Base-by-base conservation (phyloP, 2,329 filamentous ascomycete genomes). In the Ceratocystiopsis sp. region DNA sequence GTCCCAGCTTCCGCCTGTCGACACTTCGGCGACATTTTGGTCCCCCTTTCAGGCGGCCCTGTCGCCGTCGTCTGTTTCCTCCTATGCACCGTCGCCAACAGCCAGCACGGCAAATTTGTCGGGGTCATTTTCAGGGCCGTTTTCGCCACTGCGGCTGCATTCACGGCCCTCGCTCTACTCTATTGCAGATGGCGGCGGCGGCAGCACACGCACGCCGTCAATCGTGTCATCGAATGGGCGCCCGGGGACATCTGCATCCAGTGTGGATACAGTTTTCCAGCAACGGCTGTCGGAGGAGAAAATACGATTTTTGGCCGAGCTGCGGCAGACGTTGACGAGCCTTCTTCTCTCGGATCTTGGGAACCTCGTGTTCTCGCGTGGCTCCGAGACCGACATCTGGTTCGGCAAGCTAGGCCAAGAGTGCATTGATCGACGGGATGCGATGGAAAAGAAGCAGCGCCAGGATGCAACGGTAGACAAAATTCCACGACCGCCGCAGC, bases 361-460 rank as follows among this genome's bases (percentile, higher is more conserved):
- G 7, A 86, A 80, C 36, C 73, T 84, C 29, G 80, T 95, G 1
- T 91, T 93, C 59, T 76, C 78, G n/a, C 75, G 74, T 41, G 91
- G 91, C 3, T 93, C 86, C 37, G 91, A 98, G 62, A 96, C 89
- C 1, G 91, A 96, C 57, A 69, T 69, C 3, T 95, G 89, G 81
- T 91, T 95, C 51, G 68, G 73, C 42, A 73, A 73, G 14, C 59
- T 86, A 8, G 75, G 76, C 3, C 72, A 79, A 51, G 66, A 79
- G 49, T 79, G 75, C 54, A 75, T 78, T 42, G 73, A 78, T 35
- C 67, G 75, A 21, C 73, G 70, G 39, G 71, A 78, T 41, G 66
- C 69, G 4, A 59, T 70, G 32, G 67, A 75, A 46, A 61, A 63
- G 35, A 64, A 66, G 13, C 43, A 45, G 15, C 35, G 42, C 2